Evolutionary conservation across 202 grass and related monocot genomes (phyloP), one percentile per base, ranked within the genome.

Genomic region (Dendrocalamus latiflorus): DNA sequence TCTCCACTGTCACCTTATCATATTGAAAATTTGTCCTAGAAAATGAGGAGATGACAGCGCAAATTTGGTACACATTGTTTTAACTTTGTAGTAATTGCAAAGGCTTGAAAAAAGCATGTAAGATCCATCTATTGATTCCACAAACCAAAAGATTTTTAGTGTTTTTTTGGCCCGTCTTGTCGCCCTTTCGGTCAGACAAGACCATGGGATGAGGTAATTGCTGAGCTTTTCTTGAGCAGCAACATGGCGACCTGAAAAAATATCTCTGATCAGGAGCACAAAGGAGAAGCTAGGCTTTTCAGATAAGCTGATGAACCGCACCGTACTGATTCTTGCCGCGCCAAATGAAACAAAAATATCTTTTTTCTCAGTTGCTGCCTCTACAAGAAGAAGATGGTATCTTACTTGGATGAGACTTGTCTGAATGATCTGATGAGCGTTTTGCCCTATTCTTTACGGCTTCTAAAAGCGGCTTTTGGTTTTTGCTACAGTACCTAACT

Each of bases 51-150:
- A 13, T 1, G 48, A 50, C 57, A 66, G 15, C 14, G 3, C 26
- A 65, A 55, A 65, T 16, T 20, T 1, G n/a, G n/a, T 28, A 20
- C 26, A 49, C 20, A 49, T 20, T 34, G 33, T 66, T 66, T 55
- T 3, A 36, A 0, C 25, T 86, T 80, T 55, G 5, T 34, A 54
- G n/a, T 57, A 34, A 21, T 12, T 49, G 8, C 8, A 14, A 64
- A 60, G 37, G 15, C 45, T 24, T 70, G 17, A 38, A 42, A 67
- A 74, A 80, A 74, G 8, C 49, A 67, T 41, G 39, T 38, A 41
- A 18, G 45, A 86, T 75, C 67, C 53, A 75, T 67, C 25, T 86
- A 60, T 50, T 57, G 77, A 42, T 81, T 75, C 63, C 78, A 76
- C 61, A 5, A 39, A 42, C 70, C 17, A 54, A 77, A 75, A 80